Evolutionary conservation across 148 eudicot genomes (phyloP), one percentile per base, ranked within the genome.

Genomic region (Drosera capensis): DNA sequence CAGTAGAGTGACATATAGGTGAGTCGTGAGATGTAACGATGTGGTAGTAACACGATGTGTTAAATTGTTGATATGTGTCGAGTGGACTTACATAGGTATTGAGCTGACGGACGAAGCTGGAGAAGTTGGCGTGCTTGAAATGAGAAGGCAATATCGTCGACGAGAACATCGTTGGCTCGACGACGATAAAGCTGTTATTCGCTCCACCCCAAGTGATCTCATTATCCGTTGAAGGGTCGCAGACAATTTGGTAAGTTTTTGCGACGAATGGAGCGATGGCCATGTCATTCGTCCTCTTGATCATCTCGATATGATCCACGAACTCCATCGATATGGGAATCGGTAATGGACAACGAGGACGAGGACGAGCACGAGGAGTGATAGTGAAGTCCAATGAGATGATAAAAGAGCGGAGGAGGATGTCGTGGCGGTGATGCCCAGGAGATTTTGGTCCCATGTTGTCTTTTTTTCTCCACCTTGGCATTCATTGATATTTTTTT

Each of bases 121-220:
- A 52, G 57, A 52, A 52, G 11, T 52, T 52, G 18, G 26, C 20
- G 22, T 53, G 57, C 28, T 42, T 53, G 48, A 53, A 53, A 11
- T 28, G 8, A 3, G 5, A 14, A 13, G 57, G 57, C 15, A 53
- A 43, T 7, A 53, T 11, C 7, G 1, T 11, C 1, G 5, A 12
- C 0, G 48, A 17, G 48, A 53, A 53, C 14, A 41, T 13, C 13
- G 19, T 38, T 8, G 47, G 48, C 0, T 53, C 39, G 18, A 28
- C 0, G 8, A 53, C 57, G 23, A 53, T 28, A 26, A 53, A 53
- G 39, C 40, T 53, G 8, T 41, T 53, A n/a, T 21, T 41, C 17
- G 16, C 40, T 28, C 3, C 13, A 21, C 57, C 24, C 57, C 48
- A 53, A 5, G 40, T 16, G 16, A 53, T 42, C 7, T 41, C 16